A percentile compares a stretch with the other conserved stretches of the same genome.
These are phyloP conservation scores for Marasmius sp. DNA, from an alignment of 1,284 basidiomycete genomes.

Conservation along the genomic window DNA sequence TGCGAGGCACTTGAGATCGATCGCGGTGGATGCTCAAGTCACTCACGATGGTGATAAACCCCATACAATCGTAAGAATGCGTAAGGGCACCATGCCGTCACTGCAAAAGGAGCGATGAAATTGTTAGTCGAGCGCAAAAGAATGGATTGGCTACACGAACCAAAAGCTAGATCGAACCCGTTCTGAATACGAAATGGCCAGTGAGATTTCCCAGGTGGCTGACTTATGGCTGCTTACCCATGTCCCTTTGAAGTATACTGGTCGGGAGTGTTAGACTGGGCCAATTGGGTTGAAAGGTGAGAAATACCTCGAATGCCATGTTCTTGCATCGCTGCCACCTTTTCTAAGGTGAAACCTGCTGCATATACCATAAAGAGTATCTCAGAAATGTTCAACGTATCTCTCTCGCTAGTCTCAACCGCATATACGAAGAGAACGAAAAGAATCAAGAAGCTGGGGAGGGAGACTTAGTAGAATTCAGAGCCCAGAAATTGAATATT, in stretches of 20 bases:
- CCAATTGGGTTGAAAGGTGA: slow-evolving; percentile 3
- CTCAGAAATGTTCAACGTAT: slow-evolving; percentile 67
- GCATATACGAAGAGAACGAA: slow-evolving; percentile 85
- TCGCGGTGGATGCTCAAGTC: background rate
- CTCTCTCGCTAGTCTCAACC: slow-evolving; percentile 69
- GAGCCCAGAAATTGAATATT: slow-evolving; percentile 17
- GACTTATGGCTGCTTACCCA: slow-evolving; percentile 51
- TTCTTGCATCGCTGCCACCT: slow-evolving; percentile 91
- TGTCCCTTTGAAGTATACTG: slow-evolving; percentile 81
- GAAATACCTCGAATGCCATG: slow-evolving; percentile 78
- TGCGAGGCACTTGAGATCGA: slow-evolving; percentile 24
- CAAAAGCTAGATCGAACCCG: slow-evolving; percentile 88
- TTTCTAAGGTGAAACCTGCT: slow-evolving; percentile 88
- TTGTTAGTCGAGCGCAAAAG: background rate
- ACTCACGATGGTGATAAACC: slow-evolving; percentile 57
- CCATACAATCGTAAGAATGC: slow-evolving; percentile 74
- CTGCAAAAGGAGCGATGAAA: slow-evolving; percentile 34
- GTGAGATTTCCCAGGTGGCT: background rate
- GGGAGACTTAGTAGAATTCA: slow-evolving; percentile 2
- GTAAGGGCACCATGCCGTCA: slow-evolving; percentile 79
- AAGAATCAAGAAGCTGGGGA: slow-evolving; percentile 73
- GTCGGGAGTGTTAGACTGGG: slow-evolving; percentile 1
- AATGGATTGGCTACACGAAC: slow-evolving; percentile 34
- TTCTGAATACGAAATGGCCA: slow-evolving; percentile 50
- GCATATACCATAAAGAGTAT: slow-evolving; percentile 80